phyloP scores from a whole-genome alignment of 2,329 filamentous ascomycete genomes.

The Dothiorella sarmentorum region DNA sequence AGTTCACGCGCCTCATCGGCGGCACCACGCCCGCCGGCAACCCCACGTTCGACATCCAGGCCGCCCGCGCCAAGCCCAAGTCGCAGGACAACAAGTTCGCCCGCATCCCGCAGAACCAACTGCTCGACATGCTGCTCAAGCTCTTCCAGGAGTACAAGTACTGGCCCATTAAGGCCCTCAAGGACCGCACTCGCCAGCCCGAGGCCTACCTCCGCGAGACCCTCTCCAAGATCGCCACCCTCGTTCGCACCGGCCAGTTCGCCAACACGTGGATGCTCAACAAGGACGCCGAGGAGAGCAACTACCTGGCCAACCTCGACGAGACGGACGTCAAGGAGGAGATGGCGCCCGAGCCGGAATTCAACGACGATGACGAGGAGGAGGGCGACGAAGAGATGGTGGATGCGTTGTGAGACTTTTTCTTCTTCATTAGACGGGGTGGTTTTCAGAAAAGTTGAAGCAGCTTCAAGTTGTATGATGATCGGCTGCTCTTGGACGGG shows the following conservation, averaged over 20 bases:
- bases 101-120: slow-evolving; percentile 83
- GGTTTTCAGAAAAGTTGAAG: too few species aligned
- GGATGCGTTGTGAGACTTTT: slow-evolving; percentile 54
- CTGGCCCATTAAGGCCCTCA: slow-evolving; percentile 89
- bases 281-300: slow-evolving; percentile 5
- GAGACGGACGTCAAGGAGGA: slow-evolving; percentile 17
- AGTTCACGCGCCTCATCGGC: slow-evolving; percentile 13
- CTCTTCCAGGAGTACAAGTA: slow-evolving; percentile 85
- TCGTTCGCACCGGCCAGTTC: slow-evolving; percentile 80
- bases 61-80: slow-evolving; percentile 42
- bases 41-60: slow-evolving; percentile 49
- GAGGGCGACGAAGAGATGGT: slow-evolving; percentile 68
- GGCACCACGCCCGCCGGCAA: slow-evolving; percentile 31
- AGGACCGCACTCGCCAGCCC: slow-evolving; percentile 74
- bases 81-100: slow-evolving; percentile 77
- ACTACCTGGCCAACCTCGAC: not conserved
- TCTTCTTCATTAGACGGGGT: not conserved
- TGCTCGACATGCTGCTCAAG: slow-evolving; percentile 78
- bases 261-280: slow-evolving; percentile 82
- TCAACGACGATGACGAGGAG: slow-evolving; percentile 60
- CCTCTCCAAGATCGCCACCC: slow-evolving; percentile 74
- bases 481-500: too few species aligned
- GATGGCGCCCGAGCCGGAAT: slow-evolving; percentile 22
- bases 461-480: too few species aligned
- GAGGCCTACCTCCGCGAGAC: slow-evolving; percentile 89